Conservation (phyloP, 305 asterid species). For the Rubia tinctorum region DNA sequence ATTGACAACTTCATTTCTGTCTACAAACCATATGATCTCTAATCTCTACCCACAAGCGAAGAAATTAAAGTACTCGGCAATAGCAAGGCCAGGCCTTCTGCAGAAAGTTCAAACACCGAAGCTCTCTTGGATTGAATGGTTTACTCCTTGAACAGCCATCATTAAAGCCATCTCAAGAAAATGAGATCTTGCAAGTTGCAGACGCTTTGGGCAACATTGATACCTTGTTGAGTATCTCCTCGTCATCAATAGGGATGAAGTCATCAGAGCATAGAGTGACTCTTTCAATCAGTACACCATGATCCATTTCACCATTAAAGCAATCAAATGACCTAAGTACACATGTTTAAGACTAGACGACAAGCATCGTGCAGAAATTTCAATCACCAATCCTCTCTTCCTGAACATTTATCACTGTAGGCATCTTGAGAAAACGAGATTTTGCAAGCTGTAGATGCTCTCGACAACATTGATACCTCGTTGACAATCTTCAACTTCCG, state of each 20-base stretch:
- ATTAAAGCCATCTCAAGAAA: not conserved
- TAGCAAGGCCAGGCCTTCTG: not conserved
- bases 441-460: no score
- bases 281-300: not conserved
- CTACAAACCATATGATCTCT: not conserved
- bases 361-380: not conserved
- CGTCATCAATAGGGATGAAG: not conserved
- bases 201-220: not conserved
- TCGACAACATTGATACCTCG: no score
- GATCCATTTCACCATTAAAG: not conserved
- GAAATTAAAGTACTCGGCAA: no score
- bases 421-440: no score
- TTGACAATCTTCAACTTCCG: no score
- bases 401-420: no score
- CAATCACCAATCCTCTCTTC: no score
- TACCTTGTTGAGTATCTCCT: not conserved
- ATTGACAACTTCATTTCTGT: not conserved
- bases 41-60: no score
- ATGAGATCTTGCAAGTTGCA: not conserved
- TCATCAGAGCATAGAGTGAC: not conserved
- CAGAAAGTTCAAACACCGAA: no score
- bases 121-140: not conserved
- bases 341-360: not conserved
- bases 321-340: not conserved
- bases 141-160: not conserved